phyloP scores from a whole-genome alignment of 805 yeast species.

The Suhomyces sp. region DNA sequence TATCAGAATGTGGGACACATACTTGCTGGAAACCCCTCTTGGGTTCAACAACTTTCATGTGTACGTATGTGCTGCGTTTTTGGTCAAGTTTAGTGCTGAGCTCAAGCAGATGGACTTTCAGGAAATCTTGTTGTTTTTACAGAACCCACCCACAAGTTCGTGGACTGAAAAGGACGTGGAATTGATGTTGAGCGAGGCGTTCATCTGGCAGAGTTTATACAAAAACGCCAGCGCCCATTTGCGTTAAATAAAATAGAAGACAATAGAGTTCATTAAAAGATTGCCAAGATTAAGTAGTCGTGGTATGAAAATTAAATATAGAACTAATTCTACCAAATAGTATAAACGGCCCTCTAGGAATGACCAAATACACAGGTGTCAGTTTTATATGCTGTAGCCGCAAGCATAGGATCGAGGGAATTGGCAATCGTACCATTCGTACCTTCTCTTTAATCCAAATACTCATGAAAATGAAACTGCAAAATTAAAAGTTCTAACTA shows the following conservation, averaged over 20 bases:
- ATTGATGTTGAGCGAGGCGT: constrained; percentile 90
- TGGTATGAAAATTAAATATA: no score
- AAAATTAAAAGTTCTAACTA: no score
- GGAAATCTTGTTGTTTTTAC: constrained; percentile 87
- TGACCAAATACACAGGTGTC: no score
- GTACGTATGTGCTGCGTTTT: constrained; percentile 95
- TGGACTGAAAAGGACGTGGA: constrained; percentile 93
- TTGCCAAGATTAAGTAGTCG: no score
- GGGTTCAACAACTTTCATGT: constrained; percentile 93
- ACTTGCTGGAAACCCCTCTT: constrained; percentile 65
- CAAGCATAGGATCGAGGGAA: no score
- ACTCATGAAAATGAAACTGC: no score
- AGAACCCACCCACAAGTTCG: constrained; percentile 77
- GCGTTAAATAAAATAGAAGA: constrained; percentile 21
- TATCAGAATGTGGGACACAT: constrained; percentile 97
- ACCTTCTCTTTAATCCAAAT: no score
- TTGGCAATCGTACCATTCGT: no score
- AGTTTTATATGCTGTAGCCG: no score
- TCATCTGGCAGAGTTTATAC: constrained; percentile 91
- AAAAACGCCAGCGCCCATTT: constrained; percentile 89
- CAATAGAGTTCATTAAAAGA: no score
- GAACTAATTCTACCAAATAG: no score
- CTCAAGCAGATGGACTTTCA: constrained; percentile 88
- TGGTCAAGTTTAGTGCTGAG: constrained; percentile 80
- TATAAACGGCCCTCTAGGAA: no score